These are phyloP conservation scores for Hanseniaspora valbyensis DNA, from an alignment of 805 yeast genomes.

Conservation along the genomic window DNA sequence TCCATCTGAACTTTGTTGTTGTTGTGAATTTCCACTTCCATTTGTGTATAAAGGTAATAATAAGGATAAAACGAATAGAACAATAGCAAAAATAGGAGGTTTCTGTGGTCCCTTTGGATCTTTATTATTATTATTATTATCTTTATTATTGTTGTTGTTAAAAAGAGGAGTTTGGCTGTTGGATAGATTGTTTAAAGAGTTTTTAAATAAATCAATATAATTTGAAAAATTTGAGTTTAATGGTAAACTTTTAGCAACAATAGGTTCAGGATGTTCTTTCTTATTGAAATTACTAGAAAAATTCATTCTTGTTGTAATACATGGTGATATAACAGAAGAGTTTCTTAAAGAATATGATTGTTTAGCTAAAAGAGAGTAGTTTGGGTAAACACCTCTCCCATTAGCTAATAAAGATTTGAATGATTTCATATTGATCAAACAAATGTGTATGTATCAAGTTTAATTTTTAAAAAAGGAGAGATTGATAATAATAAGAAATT, in stretches of 20 bases:
- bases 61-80: constrained; percentile 3
- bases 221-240: neutral
- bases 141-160: constrained; percentile 1
- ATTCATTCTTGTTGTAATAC: neutral
- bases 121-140: neutral
- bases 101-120: constrained; percentile 1
- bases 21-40: constrained; percentile 20
- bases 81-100: constrained; percentile 9
- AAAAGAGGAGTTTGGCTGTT: neutral
- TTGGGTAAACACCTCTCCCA: too few species aligned
- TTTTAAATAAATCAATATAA: neutral
- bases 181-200: neutral
- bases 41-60: constrained; percentile 17
- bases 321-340: too few species aligned
- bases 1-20: constrained; percentile 23
- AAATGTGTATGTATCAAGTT: too few species aligned
- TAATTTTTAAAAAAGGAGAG: too few species aligned
- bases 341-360: too few species aligned
- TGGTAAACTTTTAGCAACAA: neutral
- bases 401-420: too few species aligned
- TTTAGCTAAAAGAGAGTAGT: too few species aligned
- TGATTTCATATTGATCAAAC: too few species aligned
- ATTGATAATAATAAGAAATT: too few species aligned
- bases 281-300: neutral
- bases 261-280: too few species aligned